phyloP scores from a whole-genome alignment of 78 protist species.

The slime mould (Dictyostelium discoideum) region DNA sequence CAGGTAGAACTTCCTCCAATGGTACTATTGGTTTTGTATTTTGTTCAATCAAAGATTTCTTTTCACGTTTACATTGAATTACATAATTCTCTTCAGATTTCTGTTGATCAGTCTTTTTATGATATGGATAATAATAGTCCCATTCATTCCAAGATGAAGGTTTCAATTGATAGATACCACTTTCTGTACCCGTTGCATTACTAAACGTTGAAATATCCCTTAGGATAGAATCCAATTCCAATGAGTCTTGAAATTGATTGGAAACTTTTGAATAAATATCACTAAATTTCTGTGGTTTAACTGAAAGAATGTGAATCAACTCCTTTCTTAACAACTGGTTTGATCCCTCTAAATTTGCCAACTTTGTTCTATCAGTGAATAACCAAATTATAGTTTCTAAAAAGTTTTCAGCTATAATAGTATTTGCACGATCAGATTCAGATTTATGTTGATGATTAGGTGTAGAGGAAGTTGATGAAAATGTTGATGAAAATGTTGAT shows the following conservation, averaged over 20 bases:
- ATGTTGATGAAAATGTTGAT: background rate
- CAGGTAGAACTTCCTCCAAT: background rate
- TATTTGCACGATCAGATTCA: slow-evolving; percentile 8
- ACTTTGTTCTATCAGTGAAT: slow-evolving; percentile 41
- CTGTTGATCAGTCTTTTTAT: slow-evolving; percentile 26
- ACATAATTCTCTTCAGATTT: slow-evolving; percentile 14
- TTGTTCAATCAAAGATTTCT: background rate
- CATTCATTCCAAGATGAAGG: slow-evolving; percentile 38
- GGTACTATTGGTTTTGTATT: background rate
- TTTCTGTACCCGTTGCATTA: slow-evolving; percentile 7
- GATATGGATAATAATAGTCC: slow-evolving; percentile 32
- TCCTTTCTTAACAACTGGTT: background rate
- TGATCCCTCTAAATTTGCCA: background rate
- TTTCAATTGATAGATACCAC: slow-evolving; percentile 36
- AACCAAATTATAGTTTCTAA: background rate
- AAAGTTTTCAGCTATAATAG: slow-evolving; percentile 27
- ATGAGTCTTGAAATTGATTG: background rate
- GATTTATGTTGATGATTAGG: background rate
- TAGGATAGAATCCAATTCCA: slow-evolving; percentile 10
- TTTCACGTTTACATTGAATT: background rate
- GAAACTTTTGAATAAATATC: slow-evolving; percentile 3
- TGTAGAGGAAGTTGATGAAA: background rate
- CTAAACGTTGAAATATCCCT: background rate
- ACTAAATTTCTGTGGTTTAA: background rate
- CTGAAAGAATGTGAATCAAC: slow-evolving; percentile 20